A percentile compares a stretch with the other conserved stretches of the same genome.
Evolutionary conservation across 2,329 filamentous ascomycete genomes (phyloP).

Genomic region (Diaporthe ilicicola): DNA sequence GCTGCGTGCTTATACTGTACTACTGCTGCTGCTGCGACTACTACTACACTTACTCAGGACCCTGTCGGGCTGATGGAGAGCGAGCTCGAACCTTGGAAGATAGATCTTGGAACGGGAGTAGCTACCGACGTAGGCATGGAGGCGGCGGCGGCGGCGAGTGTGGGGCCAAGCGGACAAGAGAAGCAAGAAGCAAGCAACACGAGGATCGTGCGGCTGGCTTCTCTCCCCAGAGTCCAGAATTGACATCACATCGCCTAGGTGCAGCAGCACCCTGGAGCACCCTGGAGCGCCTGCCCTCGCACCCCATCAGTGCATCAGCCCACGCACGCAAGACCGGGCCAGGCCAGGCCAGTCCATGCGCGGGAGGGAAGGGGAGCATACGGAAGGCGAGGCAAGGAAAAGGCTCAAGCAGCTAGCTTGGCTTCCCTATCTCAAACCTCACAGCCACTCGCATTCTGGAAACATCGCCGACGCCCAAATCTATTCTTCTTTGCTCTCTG

Average conservation of each 20-base stretch:
- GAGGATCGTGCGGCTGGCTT: constrained; percentile 13
- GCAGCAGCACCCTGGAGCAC: background rate
- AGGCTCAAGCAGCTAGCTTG: background rate
- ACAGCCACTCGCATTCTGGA: constrained; percentile 8
- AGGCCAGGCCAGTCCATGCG: background rate
- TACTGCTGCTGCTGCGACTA: too few species aligned
- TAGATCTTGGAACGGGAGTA: background rate
- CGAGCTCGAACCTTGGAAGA: background rate
- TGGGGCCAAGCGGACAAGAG: constrained; percentile 9
- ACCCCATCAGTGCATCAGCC: background rate
- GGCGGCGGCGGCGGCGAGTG: background rate
- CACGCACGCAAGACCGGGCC: background rate
- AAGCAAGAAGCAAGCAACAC: background rate
- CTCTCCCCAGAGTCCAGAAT: background rate
- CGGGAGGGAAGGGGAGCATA: background rate
- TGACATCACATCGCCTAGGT: background rate
- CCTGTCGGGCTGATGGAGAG: background rate
- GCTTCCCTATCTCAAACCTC: constrained; percentile 20
- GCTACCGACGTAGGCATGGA: constrained; percentile 1
- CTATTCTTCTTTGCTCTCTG: constrained; percentile 14
- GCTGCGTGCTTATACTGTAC: too few species aligned
- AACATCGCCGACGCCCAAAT: constrained; percentile 15
- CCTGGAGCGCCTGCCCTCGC: background rate
- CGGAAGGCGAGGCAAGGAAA: background rate
- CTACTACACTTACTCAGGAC: background rate